These are phyloP conservation scores for Verticillium zaregamsianum DNA, from an alignment of 2,329 filamentous ascomycete species.

Conservation along the genomic window DNA sequence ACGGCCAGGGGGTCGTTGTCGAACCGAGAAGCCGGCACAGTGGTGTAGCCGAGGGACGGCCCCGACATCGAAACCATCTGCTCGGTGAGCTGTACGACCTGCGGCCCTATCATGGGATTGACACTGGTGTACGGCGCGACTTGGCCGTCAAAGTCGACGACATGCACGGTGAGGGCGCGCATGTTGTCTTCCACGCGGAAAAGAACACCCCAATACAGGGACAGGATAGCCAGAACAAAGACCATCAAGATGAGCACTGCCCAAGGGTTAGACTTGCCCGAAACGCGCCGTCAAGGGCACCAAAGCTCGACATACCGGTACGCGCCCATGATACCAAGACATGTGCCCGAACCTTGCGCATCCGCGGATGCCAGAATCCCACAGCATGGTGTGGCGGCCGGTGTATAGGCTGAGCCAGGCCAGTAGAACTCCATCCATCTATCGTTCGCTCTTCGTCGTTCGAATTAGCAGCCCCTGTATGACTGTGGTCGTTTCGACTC, in stretches of 20 bases:
- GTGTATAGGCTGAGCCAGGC: background rate
- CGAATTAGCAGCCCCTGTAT: background rate
- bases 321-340: slow-evolving; percentile 19
- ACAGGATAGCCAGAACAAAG: slow-evolving; percentile 53
- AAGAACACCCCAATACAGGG: slow-evolving; percentile 58
- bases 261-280: background rate
- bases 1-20: slow-evolving; percentile 51
- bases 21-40: slow-evolving; percentile 46
- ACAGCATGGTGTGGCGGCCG: slow-evolving; percentile 26
- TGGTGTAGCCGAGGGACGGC: slow-evolving; percentile 44
- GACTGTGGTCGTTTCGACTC: background rate
- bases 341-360: slow-evolving; percentile 21
- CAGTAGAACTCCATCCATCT: background rate
- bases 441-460: background rate
- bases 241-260: slow-evolving; percentile 45
- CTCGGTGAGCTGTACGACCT: slow-evolving; percentile 40
- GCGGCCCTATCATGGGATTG: slow-evolving; percentile 51
- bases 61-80: slow-evolving; percentile 32
- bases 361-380: slow-evolving; percentile 38
- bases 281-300: background rate
- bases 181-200: slow-evolving; percentile 45
- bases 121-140: slow-evolving; percentile 44
- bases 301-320: slow-evolving; percentile 15
- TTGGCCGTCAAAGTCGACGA: slow-evolving; percentile 61
- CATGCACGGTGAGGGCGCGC: slow-evolving; percentile 44